Base-by-base conservation (phyloP, 345 rosid species). In the Raphanus sativus region DNA sequence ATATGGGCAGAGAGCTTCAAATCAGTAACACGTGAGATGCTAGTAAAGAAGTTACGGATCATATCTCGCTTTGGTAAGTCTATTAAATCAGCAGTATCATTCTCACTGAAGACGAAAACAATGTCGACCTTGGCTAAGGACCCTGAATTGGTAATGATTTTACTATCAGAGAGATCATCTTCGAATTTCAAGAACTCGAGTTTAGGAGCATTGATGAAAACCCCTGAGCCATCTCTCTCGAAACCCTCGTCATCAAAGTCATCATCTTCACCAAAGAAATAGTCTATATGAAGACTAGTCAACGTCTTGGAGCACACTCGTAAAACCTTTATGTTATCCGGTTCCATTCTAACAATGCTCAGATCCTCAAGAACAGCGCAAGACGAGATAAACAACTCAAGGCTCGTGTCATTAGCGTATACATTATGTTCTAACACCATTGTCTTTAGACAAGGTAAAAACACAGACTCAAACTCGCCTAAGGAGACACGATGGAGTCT, bases 351-450 rank as follows among this genome's bases (percentile, higher is more conserved):
- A 59, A 24, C 8, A 13, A 75, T 67, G 68, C 7, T 75, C 64
- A 67, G 33, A 68, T 75, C 74, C 30, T 75, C 36, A 2, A 75
- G 79, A 60, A 60, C 62, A 2, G 62, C 21, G 52, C 52, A 75
- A 45, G 67, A 67, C 21, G 74, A 75, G 73, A 66, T 75, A 28
- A 75, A 8, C 13, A 30, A 75, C 71, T 75, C 78, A 7, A 75
- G 59, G 16, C 0, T 2, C 9, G 5, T 10, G 12, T 75, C 78
- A 40, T 29, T 38, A 21, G 59, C 65, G 8, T 75, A 66, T 1
- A 56, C 25, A 42, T 75, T 75, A 11, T 67, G 66, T 45, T 75
- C 79, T 17, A 75, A 75, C 6, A 7, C 21, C 73, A 75, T 40
- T 30, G 34, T 75, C 73, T 60, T 75, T 15, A 75, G 54, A 45